phyloP scores from a whole-genome alignment of 495 filamentous ascomycete species.

The Neurospora sp. region DNA sequence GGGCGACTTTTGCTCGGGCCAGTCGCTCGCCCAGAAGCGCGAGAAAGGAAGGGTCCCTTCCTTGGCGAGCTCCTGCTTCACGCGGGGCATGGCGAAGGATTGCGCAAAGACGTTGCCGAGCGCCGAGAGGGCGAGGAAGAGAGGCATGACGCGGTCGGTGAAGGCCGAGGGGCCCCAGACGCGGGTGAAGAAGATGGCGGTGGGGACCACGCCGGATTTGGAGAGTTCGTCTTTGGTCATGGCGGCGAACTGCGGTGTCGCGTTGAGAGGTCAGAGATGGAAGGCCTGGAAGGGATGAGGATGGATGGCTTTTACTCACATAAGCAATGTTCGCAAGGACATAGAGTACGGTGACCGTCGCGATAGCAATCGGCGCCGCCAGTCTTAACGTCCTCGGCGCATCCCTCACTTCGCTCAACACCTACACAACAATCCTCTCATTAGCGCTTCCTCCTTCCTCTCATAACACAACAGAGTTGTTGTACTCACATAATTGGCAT shows the following conservation, averaged over 20 bases:
- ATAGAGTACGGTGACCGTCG: constrained; percentile 46
- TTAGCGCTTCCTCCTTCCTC: not conserved
- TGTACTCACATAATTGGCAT: constrained; percentile 41
- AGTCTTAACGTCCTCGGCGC: constrained; percentile 46
- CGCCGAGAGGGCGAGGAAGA: constrained; percentile 53
- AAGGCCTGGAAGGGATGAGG: not conserved
- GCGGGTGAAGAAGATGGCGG: constrained; percentile 51
- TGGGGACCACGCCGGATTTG: constrained; percentile 42
- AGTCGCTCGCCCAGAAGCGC: constrained; percentile 50
- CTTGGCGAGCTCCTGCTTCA: constrained; percentile 50
- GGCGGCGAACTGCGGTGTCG: constrained; percentile 42
- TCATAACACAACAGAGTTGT: not conserved
- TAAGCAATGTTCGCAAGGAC: constrained; percentile 46
- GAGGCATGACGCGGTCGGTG: constrained; percentile 40
- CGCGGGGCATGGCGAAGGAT: constrained; percentile 50
- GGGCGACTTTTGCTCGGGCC: constrained; percentile 44
- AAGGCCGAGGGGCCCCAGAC: constrained; percentile 35
- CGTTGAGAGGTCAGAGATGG: not conserved
- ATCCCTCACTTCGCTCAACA: constrained; percentile 46
- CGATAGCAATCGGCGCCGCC: constrained; percentile 48
- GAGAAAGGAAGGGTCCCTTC: constrained; percentile 49
- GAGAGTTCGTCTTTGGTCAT: constrained; percentile 47
- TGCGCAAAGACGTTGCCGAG: constrained; percentile 57
- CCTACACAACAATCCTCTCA: not conserved
- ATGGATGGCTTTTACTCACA: constrained; percentile 19